Evolutionary conservation across 768 basidiomycete species (phyloP).

Genomic region (Pleurotus pulmonarius): DNA sequence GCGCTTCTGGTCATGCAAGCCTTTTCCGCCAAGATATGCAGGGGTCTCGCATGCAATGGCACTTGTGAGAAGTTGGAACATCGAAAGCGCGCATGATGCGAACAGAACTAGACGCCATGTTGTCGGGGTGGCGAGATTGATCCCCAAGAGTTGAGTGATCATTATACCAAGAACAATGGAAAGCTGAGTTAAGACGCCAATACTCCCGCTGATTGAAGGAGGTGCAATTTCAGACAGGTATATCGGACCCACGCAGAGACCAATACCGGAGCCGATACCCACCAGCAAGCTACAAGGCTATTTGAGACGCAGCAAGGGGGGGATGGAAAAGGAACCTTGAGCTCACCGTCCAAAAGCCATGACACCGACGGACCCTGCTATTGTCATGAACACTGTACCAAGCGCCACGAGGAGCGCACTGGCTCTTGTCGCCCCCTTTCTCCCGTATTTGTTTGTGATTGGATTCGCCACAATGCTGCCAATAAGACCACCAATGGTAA

Average conservation of each 20-base stretch:
- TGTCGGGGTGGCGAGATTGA: constrained; percentile 63
- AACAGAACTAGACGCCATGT: constrained; percentile 72
- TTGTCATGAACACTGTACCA: constrained; percentile 64
- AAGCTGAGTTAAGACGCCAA: constrained; percentile 80
- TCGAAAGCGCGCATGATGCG: constrained; percentile 53
- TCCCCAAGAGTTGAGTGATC: constrained; percentile 76
- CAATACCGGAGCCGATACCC: constrained; percentile 70
- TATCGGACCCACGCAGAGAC: constrained; percentile 77
- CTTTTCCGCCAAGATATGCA: constrained; percentile 53
- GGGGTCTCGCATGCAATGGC: constrained; percentile 67
- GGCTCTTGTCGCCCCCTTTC: constrained; percentile 60
- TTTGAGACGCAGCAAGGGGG: background rate
- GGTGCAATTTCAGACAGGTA: constrained; percentile 88
- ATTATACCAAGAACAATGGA: constrained; percentile 85
- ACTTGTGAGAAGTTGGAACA: constrained; percentile 53
- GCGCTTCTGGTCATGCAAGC: constrained; percentile 46
- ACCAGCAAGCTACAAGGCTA: constrained; percentile 47
- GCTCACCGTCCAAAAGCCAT: constrained; percentile 64
- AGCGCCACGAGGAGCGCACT: constrained; percentile 52
- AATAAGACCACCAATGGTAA: constrained; percentile 82
- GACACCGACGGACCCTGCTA: constrained; percentile 51
- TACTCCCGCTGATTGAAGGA: constrained; percentile 63
- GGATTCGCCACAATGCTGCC: constrained; percentile 70
- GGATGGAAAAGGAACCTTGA: background rate
- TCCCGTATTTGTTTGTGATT: constrained; percentile 68